Conservation (phyloP, 2,329 filamentous ascomycete species). For the Rhynchosporium secalis region DNA sequence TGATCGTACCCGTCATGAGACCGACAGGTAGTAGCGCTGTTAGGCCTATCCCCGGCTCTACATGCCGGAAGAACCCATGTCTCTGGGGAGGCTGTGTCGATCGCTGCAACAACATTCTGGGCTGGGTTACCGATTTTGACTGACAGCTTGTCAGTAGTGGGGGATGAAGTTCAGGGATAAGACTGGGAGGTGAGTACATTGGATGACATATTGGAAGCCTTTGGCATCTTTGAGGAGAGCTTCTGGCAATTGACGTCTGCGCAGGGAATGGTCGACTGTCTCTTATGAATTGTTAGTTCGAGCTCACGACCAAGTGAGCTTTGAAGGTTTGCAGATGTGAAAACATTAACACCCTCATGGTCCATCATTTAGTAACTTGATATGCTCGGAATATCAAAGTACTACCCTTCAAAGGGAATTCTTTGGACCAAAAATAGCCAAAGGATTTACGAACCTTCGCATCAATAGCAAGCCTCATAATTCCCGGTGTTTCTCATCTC, state of each 20-base stretch:
- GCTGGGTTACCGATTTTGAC: slow-evolving; percentile 18
- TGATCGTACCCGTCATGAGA: background rate
- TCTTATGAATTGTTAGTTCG: background rate
- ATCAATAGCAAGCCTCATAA: background rate
- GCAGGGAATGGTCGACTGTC: background rate
- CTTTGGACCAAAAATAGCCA: background rate
- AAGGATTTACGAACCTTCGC: background rate
- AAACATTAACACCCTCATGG: background rate
- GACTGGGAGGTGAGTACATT: background rate
- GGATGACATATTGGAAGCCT: slow-evolving; percentile 16
- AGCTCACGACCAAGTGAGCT: too few species aligned
- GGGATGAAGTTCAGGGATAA: background rate
- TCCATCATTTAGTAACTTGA: background rate
- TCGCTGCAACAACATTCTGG: slow-evolving; percentile 11
- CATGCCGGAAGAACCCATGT: slow-evolving; percentile 16
- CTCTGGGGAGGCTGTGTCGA: slow-evolving; percentile 20
- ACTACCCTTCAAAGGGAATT: background rate
- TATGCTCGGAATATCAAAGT: too few species aligned
- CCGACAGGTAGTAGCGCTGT: slow-evolving; percentile 10
- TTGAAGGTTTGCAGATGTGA: too few species aligned
- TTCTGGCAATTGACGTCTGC: slow-evolving; percentile 7
- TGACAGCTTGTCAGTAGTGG: background rate
- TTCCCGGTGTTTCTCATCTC: slow-evolving; percentile 2
- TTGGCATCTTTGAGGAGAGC: slow-evolving; percentile 1
- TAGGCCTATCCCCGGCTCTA: background rate